Percentiles rank a stretch among this genome's conserved stretches.
phyloP scores from a whole-genome alignment of 2,329 filamentous ascomycete species.

The Fusarium coicis region DNA sequence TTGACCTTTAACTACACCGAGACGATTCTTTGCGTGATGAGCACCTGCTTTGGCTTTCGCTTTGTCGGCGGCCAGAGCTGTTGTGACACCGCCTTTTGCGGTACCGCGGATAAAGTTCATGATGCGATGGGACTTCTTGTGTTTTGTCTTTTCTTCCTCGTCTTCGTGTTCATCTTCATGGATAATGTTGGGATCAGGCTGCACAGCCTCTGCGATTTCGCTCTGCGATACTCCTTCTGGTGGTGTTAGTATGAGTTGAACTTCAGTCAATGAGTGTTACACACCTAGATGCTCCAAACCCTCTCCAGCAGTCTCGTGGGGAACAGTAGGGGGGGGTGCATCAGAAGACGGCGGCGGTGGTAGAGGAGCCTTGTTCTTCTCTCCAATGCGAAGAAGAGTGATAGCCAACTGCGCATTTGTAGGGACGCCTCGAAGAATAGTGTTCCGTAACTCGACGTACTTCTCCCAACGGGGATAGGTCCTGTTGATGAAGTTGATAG shows the following conservation, averaged over 20 bases:
- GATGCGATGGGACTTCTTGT: constrained; percentile 58
- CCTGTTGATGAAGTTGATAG: constrained; percentile 67
- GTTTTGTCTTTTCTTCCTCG: constrained; percentile 58
- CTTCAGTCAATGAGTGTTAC: not conserved
- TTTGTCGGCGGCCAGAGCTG: constrained; percentile 76
- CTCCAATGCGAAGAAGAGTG: constrained; percentile 83
- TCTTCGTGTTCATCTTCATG: constrained; percentile 55
- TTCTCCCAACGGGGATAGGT: constrained; percentile 79
- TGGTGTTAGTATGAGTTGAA: constrained; percentile 31
- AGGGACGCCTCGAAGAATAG: constrained; percentile 81
- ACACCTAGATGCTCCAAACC: constrained; percentile 50
- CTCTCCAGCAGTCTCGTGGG: constrained; percentile 59
- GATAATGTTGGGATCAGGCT: constrained; percentile 53
- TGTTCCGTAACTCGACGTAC: constrained; percentile 78
- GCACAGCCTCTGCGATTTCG: constrained; percentile 74
- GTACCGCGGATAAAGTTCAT: constrained; percentile 74
- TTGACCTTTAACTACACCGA: constrained; percentile 71
- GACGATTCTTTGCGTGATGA: constrained; percentile 74
- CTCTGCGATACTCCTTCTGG: constrained; percentile 62
- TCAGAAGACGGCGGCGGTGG: constrained; percentile 64
- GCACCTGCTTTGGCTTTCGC: constrained; percentile 70
- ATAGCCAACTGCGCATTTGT: constrained; percentile 87
- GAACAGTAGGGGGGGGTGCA: constrained; percentile 50
- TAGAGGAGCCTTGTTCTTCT: constrained; percentile 82
- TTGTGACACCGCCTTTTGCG: constrained; percentile 77